Evolutionary conservation across 306 rosid genomes (phyloP).

Genomic region (Vicia sativa): DNA sequence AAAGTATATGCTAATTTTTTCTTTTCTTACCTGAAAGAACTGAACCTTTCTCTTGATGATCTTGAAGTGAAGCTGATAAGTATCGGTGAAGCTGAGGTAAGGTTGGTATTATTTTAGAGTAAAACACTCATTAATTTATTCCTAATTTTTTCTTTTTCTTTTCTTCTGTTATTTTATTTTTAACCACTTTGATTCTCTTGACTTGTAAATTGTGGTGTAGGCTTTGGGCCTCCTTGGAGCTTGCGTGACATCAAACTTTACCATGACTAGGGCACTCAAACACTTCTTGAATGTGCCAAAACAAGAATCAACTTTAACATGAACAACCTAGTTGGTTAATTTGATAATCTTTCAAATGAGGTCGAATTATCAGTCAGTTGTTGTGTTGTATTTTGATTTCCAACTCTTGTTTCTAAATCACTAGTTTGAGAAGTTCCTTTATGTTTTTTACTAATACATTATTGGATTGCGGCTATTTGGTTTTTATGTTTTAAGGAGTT

Average conservation of each 20-base stretch:
- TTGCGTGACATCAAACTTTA: constrained; percentile 32
- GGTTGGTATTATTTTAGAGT: background rate
- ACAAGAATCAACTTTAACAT: background rate
- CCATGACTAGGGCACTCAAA: background rate
- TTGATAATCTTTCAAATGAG: background rate
- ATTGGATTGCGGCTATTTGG: background rate
- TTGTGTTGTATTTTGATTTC: too few relatives aligned
- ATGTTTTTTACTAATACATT: background rate
- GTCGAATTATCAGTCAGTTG: background rate
- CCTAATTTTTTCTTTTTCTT: background rate
- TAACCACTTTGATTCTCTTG: background rate
- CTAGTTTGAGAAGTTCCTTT: background rate
- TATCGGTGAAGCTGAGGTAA: constrained; percentile 33
- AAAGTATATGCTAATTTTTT: background rate
- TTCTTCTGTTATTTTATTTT: background rate
- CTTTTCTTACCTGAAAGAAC: constrained; percentile 21
- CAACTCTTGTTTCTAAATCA: background rate
- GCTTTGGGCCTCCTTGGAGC: constrained; percentile 35
- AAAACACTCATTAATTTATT: background rate
- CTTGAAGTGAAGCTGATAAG: constrained; percentile 35
- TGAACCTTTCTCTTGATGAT: constrained; percentile 33
- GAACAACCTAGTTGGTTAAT: background rate
- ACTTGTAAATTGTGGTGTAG: background rate
- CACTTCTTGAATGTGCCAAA: background rate
- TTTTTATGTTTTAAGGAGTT: too few relatives aligned